A percentile compares a stretch with the other conserved stretches of the same genome.
Conservation (phyloP, 257 asterid genomes). For the Galeopsis tetrahit region DNA sequence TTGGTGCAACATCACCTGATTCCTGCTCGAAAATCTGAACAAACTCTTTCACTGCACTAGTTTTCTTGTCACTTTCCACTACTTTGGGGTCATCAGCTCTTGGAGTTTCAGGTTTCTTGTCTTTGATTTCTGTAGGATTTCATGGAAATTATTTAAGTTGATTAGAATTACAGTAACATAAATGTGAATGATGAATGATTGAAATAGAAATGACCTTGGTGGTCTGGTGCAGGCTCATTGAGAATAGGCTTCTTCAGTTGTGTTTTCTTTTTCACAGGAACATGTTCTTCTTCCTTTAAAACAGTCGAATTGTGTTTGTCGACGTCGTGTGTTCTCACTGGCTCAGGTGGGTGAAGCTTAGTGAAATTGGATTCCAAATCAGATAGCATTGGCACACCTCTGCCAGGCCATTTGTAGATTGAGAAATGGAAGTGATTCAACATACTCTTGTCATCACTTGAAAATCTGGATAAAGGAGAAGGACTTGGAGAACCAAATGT, state of each 20-base stretch:
- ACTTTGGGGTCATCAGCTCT: not conserved
- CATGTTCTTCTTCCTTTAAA: slow-evolving; percentile 26
- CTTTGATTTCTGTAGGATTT: slow-evolving; percentile 39
- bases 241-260: slow-evolving; percentile 42
- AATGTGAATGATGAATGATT: not conserved
- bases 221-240: slow-evolving; percentile 31
- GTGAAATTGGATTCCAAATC: slow-evolving; percentile 29
- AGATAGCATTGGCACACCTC: slow-evolving; percentile 60
- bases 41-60: slow-evolving; percentile 54
- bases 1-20: slow-evolving; percentile 41
- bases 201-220: slow-evolving; percentile 46
- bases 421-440: slow-evolving; percentile 80
- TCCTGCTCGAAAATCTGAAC: slow-evolving; percentile 77
- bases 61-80: too few species aligned
- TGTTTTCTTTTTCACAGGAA: slow-evolving; percentile 26
- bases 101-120: slow-evolving; percentile 28
- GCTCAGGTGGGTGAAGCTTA: slow-evolving; percentile 31
- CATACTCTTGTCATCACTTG: slow-evolving; percentile 12
- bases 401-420: slow-evolving; percentile 87
- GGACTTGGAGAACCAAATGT: slow-evolving; percentile 49
- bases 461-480: slow-evolving; percentile 44
- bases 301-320: slow-evolving; percentile 27
- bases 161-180: not conserved
- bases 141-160: slow-evolving; percentile 35
- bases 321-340: not conserved